Conservation (phyloP, 2,329 filamentous ascomycete genomes). For the Fusarium tuaranense region DNA sequence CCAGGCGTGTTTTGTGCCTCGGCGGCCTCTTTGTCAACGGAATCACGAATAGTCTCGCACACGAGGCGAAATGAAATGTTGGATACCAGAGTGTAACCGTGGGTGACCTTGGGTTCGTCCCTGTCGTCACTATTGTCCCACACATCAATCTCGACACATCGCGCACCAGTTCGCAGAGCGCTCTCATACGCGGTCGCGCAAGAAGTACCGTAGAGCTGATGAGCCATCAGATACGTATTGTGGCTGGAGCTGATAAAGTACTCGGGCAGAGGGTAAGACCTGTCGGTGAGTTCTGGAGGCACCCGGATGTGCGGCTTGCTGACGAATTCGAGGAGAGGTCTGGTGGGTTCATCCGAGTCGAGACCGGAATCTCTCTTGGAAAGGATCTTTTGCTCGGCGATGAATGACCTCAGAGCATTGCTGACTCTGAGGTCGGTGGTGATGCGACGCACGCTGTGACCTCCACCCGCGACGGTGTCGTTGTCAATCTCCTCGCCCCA, state of each 20-base stretch:
- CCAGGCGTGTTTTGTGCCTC: conserved; percentile 51
- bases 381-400: conserved; percentile 65
- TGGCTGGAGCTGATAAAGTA: conserved; percentile 81
- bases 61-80: conserved; percentile 73
- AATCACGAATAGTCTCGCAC: conserved; percentile 73
- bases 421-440: conserved; percentile 70
- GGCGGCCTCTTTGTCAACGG: conserved; percentile 68
- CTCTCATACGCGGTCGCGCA: conserved; percentile 73
- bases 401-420: conserved; percentile 65
- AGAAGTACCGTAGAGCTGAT: conserved; percentile 75
- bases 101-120: conserved; percentile 76
- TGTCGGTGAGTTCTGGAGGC: conserved; percentile 65
- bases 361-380: conserved; percentile 60
- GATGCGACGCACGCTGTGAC: conserved; percentile 62
- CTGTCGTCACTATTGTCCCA: conserved; percentile 73
- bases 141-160: conserved; percentile 80
- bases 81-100: conserved; percentile 76
- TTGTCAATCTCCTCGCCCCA: conserved; percentile 48
- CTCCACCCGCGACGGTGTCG: conserved; percentile 68
- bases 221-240: conserved; percentile 78
- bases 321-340: conserved; percentile 63
- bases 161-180: conserved; percentile 70
- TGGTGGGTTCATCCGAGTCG: conserved; percentile 54
- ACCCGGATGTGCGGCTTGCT: conserved; percentile 69
- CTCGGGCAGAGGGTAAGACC: conserved; percentile 71